Evolutionary conservation across 805 yeast species (phyloP), one percentile per base, ranked within the genome.

Genomic region (Brettanomyces anomalus): DNA sequence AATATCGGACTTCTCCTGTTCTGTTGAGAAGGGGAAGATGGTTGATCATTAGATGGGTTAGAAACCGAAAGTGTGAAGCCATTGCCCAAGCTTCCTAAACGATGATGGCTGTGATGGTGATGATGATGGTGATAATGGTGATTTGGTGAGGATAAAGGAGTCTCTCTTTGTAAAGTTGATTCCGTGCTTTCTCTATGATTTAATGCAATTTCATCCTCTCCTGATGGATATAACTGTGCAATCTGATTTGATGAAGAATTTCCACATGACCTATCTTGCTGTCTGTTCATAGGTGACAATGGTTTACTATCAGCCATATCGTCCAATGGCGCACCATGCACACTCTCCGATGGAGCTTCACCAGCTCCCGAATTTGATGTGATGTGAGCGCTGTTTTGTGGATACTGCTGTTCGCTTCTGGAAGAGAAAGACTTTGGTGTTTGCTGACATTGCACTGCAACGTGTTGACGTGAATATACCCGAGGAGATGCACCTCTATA

Each of bases 1-100:
- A 66, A 46, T 13, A 60, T 60, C 1, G 71, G 71, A 34, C 66
- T 58, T 49, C 60, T 57, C 16, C 47, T 33, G 20, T 36, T 42
- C 3, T 47, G 31, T 24, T 24, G 28, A 24, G 28, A 24, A 24
- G 28, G 28, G 10, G 28, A 24, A 18, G 45, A 21, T 11, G 34
- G 40, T n/a, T 40, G 36, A 7, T 30, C 21, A 31, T 31, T 26
- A 7, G 39, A 28, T 10, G 39, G 30, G 40, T 21, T 34, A 33
- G 36, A 5, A 24, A 21, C 15, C 11, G 19, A 17, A 13, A 20
- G 24, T 24, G 28, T 2, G 10, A 24, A 24, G n/a, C 37, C 21
- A 13, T 20, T 20, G 21, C 20, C 16, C 7, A 35, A 35, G 13
- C 37, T 35, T 37, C 34, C 33, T 8, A 28, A 24, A 26, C 13